A percentile compares a stretch with the other conserved stretches of the same genome.
Evolutionary conservation across 2,329 filamentous ascomycete genomes (phyloP).

Genomic region (Cladophialophora yegresii): DNA sequence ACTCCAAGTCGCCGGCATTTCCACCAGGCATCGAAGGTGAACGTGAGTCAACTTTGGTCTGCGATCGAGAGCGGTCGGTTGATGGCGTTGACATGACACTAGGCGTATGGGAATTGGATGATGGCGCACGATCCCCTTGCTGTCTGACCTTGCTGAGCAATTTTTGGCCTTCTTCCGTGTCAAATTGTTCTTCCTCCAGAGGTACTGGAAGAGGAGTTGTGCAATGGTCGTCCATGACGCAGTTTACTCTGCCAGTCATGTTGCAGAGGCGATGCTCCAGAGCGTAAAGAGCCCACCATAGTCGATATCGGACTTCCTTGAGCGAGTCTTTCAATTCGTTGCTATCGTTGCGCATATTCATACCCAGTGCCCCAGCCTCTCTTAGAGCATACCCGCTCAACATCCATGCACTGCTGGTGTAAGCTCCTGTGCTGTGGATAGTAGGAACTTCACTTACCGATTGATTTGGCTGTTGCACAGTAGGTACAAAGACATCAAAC

Average conservation of each 20-base stretch:
- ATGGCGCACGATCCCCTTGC: constrained; percentile 36
- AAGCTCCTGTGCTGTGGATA: constrained; percentile 13
- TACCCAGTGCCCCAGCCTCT: constrained; percentile 47
- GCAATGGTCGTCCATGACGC: constrained; percentile 48
- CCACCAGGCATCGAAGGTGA: constrained; percentile 30
- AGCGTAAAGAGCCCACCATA: constrained; percentile 51
- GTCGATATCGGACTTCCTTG: constrained; percentile 50
- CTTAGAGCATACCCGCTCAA: constrained; percentile 48
- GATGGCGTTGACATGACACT: constrained; percentile 25
- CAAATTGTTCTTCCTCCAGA: constrained; percentile 45
- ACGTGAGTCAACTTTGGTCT: constrained; percentile 28
- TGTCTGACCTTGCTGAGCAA: constrained; percentile 43
- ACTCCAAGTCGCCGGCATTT: constrained; percentile 30
- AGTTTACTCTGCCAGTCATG: constrained; percentile 51
- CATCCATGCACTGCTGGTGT: constrained; percentile 45
- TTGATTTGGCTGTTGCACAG: constrained; percentile 49
- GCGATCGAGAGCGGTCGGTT: constrained; percentile 27
- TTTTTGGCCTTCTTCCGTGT: constrained; percentile 40
- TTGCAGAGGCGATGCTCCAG: constrained; percentile 50
- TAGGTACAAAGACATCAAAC: constrained; percentile 49
- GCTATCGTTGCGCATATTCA: constrained; percentile 50
- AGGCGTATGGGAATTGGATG: constrained; percentile 35
- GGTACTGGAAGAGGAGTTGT: constrained; percentile 48
- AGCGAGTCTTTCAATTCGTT: constrained; percentile 43
- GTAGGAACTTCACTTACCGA: constrained; percentile 40